Conservation (phyloP, 441 rosid genomes). For the Monsonia emarginata region DNA sequence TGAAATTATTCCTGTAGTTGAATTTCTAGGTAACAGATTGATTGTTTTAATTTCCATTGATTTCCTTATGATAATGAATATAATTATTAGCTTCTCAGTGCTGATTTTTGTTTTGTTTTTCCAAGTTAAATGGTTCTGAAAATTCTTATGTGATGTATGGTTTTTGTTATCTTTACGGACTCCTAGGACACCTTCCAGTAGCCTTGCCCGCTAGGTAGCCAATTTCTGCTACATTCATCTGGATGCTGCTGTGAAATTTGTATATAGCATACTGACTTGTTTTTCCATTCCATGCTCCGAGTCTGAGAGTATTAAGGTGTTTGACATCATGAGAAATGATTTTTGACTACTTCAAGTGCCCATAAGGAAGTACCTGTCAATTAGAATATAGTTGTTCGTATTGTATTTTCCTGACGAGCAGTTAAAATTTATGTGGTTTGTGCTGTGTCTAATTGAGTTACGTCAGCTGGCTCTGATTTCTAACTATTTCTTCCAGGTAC, state of each 20-base stretch:
- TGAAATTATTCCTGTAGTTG: not conserved
- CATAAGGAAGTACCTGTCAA: not conserved
- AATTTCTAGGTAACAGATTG: not conserved
- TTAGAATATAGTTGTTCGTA: not conserved
- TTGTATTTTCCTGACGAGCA: not conserved
- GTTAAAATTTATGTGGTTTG: not conserved
- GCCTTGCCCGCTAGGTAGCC: not conserved
- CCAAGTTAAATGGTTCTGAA: not conserved
- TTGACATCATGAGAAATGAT: not conserved
- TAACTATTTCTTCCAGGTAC: conserved; percentile 38
- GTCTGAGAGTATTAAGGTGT: not conserved
- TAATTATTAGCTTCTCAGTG: not conserved
- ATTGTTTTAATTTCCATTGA: too few relatives aligned
- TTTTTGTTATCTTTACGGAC: not conserved
- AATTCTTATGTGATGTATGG: not conserved
- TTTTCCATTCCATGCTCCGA: not conserved
- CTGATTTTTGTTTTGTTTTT: not conserved
- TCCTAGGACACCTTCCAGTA: not conserved
- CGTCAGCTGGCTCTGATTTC: conserved; percentile 7
- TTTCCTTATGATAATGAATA: not conserved
- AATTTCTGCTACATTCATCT: not conserved
- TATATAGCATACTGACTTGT: not conserved
- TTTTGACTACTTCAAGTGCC: not conserved
- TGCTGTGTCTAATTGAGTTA: not conserved
- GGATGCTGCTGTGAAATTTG: not conserved